Conservation (phyloP, 2,329 filamentous ascomycete genomes). For the Teratosphaeriaceae sp. region DNA sequence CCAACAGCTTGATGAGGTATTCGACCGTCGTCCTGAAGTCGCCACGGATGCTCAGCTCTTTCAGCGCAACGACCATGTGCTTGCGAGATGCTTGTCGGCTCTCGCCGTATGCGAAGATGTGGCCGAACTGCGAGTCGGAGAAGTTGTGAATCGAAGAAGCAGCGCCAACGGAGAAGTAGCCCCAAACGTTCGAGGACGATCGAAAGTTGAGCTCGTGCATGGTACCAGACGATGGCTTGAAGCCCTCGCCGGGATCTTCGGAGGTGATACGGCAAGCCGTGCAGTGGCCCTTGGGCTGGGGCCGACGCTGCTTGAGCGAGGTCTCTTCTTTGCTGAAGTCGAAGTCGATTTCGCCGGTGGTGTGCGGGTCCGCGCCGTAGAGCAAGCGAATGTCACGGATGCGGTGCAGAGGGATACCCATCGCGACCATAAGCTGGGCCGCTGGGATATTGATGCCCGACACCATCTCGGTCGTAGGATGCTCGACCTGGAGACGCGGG, state of each 20-base stretch:
- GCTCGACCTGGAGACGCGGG: slow-evolving; percentile 98
- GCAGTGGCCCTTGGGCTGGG: slow-evolving; percentile 90
- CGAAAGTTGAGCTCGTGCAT: slow-evolving; percentile 99
- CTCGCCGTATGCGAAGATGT: slow-evolving; percentile 98
- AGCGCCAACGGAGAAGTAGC: slow-evolving; percentile 98
- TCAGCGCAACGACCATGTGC: slow-evolving; percentile 98
- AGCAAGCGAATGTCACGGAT: slow-evolving; percentile 94
- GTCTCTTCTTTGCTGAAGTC: slow-evolving; percentile 87
- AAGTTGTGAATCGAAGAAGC: slow-evolving; percentile 98
- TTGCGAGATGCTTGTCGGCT: slow-evolving; percentile 93
- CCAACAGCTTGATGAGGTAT: slow-evolving; percentile 96
- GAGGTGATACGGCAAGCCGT: slow-evolving; percentile 99
- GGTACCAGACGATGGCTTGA: slow-evolving; percentile 98
- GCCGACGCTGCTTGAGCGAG: slow-evolving; percentile 76
- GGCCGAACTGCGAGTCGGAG: slow-evolving; percentile 97
- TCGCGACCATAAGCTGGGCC: slow-evolving; percentile 95
- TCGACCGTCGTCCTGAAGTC: slow-evolving; percentile 98
- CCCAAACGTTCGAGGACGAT: slow-evolving; percentile 98
- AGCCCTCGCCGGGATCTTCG: slow-evolving; percentile 96
- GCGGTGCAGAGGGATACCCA: slow-evolving; percentile 93
- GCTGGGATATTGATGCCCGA: slow-evolving; percentile 95
- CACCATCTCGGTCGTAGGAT: slow-evolving; percentile 99
- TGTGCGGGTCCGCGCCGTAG: slow-evolving; percentile 90
- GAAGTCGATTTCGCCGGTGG: slow-evolving; percentile 84
- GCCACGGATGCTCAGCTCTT: slow-evolving; percentile 98